These are phyloP conservation scores for Galium porrigens DNA, from an alignment of 305 asterid species.

Conservation along the genomic window DNA sequence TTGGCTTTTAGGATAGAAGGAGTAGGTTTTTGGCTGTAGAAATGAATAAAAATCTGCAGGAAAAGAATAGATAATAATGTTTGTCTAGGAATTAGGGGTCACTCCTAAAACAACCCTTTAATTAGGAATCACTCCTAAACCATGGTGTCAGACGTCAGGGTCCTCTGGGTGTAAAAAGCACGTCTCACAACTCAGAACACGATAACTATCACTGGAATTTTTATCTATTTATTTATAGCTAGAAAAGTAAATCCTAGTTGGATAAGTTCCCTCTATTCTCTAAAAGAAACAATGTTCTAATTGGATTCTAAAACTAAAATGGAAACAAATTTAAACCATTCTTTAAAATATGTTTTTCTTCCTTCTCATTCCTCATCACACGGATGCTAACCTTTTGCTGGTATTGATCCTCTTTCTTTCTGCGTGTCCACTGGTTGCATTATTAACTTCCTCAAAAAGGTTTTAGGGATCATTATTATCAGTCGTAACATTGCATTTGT, in stretches of 20 bases:
- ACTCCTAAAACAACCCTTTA: too few relatives aligned
- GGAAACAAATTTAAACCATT: too few relatives aligned
- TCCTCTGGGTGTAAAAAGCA: background rate
- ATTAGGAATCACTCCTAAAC: background rate
- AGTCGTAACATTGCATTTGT: constrained; percentile 11
- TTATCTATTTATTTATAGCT: too few relatives aligned
- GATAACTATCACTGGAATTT: background rate
- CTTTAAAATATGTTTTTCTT: background rate
- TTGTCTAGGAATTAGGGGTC: background rate
- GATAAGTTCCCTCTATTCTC: background rate
- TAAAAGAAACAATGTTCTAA: too few relatives aligned
- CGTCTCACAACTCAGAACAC: background rate
- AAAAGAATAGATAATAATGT: too few relatives aligned
- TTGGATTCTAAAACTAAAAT: too few relatives aligned
- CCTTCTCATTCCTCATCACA: background rate
- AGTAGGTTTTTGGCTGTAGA: background rate
- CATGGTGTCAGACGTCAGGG: background rate
- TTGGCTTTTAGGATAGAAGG: background rate
- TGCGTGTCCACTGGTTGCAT: background rate
- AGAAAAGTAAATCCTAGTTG: too few relatives aligned
- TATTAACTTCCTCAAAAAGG: background rate
- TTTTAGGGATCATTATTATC: background rate
- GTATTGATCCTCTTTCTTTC: background rate
- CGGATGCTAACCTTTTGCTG: background rate
- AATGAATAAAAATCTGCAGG: background rate